Percentiles rank a stretch among this genome's conserved stretches.
Evolutionary conservation across 1,284 basidiomycete species (phyloP).

Genomic region (Sanghuangporus sanghuang): DNA sequence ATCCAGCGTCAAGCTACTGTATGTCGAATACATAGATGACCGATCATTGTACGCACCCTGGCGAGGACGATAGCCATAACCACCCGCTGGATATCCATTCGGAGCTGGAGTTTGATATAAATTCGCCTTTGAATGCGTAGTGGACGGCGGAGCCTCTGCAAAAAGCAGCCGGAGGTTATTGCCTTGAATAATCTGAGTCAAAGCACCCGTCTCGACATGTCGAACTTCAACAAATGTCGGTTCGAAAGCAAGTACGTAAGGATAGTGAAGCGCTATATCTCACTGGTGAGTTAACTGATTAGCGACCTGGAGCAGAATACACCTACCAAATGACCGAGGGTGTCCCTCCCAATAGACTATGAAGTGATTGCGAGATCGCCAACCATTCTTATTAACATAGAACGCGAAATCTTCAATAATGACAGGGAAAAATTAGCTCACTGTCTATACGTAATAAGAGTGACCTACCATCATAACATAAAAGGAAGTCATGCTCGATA

Average conservation of each 20-base stretch:
- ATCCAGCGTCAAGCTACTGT: not conserved
- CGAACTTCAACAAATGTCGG: constrained; percentile 96
- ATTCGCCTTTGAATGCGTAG: constrained; percentile 40
- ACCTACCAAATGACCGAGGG: constrained; percentile 89
- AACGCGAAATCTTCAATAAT: constrained; percentile 84
- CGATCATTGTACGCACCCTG: constrained; percentile 14
- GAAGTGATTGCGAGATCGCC: constrained; percentile 86
- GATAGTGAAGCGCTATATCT: constrained; percentile 83
- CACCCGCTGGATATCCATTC: constrained; percentile 26
- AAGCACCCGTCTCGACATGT: constrained; percentile 87
- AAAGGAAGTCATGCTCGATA: constrained; percentile 93
- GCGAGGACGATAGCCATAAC: constrained; percentile 23
- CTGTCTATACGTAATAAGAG: not conserved
- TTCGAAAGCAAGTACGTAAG: constrained; percentile 96
- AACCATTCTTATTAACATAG: constrained; percentile 97
- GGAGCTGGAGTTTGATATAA: constrained; percentile 21
- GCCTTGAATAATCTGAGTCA: constrained; percentile 95
- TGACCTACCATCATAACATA: constrained; percentile 92
- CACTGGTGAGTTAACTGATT: constrained; percentile 11
- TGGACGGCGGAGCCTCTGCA: constrained; percentile 90
- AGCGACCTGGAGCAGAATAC: constrained; percentile 2
- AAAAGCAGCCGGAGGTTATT: constrained; percentile 87
- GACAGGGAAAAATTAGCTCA: not conserved
- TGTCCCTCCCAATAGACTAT: constrained; percentile 97
- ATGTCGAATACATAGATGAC: constrained; percentile 13